Base-by-base conservation (phyloP, 768 basidiomycete species). In the Brasilioporus rufonigricans region DNA sequence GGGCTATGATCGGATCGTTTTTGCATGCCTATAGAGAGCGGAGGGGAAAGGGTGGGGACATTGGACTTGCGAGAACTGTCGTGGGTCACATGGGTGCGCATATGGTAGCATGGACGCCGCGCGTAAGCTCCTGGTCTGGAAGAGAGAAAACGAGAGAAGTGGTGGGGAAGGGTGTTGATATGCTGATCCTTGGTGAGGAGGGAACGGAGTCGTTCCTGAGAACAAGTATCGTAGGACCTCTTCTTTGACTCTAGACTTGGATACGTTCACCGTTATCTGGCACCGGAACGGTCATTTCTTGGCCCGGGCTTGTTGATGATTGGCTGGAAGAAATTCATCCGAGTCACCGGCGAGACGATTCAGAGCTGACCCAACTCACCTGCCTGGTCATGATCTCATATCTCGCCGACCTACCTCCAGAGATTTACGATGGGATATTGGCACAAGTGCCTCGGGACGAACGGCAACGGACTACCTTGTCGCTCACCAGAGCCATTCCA, bases 401-500 rank as follows among this genome's bases (percentile, higher is more conserved):
- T 33, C 52, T 76, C 44, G 65, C 64, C 27, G 62, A 56, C 27
- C 72, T 92, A 21, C 89, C 91, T 10, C 65, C 81, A 4, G 90
- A 93, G 68, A 74, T 93, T 9, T 85, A 87, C 66, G 73, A 77
- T 18, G 69, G 73, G 16, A 83, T 91, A 61, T 70, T 92, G 40
- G 64, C 69, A 19, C 76, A 80, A 18, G 57, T 91, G 18, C 75
- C 81, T 2, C 62, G 73, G 0, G 54, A 72, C 10, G 70, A 76
- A 33, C 72, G 78, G 14, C 84, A 86, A 53, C 70, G 72, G 10
- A 80, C 84, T 1, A 71, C 84, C 11, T 68, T 88, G 24, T 72
- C 87, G 1, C 76, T 95, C 44, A 76, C 76, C 9, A 76, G 82
- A 32, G 86, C 86, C 1, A 74, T 91, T 45, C 89, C 91, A 2